phyloP scores from a whole-genome alignment of 2,329 filamentous ascomycete species.

The Venturia effusa region DNA sequence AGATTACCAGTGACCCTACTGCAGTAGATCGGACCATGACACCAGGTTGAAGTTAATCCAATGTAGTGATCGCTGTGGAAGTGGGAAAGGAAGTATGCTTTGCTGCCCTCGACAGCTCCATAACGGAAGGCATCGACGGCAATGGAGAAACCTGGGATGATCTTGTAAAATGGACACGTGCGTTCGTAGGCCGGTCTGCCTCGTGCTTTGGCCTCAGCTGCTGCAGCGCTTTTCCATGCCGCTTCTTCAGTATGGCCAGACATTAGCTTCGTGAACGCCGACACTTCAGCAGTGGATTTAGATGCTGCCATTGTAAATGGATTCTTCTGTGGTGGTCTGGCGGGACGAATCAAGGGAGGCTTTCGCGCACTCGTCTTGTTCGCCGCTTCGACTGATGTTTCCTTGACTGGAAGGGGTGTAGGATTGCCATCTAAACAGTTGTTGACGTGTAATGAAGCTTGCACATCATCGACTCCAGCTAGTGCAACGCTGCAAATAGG shows the following conservation, averaged over 20 bases:
- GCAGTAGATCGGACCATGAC: conserved; percentile 91
- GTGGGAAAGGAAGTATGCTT: conserved; percentile 92
- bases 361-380: conserved; percentile 12
- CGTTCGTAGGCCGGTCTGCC: conserved; percentile 80
- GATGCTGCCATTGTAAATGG: conserved; percentile 52
- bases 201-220: conserved; percentile 63
- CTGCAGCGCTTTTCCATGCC: conserved; percentile 81
- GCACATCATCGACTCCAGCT: conserved; percentile 43
- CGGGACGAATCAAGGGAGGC: conserved; percentile 39
- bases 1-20: conserved; percentile 86
- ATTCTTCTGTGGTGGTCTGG: conserved; percentile 70
- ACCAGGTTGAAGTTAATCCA: conserved; percentile 78
- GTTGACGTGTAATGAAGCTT: conserved; percentile 80
- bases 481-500: conserved; percentile 68
- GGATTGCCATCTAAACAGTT: conserved; percentile 79
- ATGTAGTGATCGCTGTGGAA: conserved; percentile 98
- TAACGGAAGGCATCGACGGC: conserved; percentile 96
- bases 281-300: conserved; percentile 47
- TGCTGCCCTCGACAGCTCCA: conserved; percentile 81
- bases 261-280: conserved; percentile 91
- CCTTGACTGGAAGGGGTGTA: conserved; percentile 39
- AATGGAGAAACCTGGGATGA: conserved; percentile 83
- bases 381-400: conserved; percentile 13
- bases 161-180: conserved; percentile 97
- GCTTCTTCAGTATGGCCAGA: conserved; percentile 78